Percentiles rank a stretch among this genome's conserved stretches.
Evolutionary conservation across 2,329 filamentous ascomycete genomes (phyloP).

Genomic region (Ascochyta viciae-villosae): DNA sequence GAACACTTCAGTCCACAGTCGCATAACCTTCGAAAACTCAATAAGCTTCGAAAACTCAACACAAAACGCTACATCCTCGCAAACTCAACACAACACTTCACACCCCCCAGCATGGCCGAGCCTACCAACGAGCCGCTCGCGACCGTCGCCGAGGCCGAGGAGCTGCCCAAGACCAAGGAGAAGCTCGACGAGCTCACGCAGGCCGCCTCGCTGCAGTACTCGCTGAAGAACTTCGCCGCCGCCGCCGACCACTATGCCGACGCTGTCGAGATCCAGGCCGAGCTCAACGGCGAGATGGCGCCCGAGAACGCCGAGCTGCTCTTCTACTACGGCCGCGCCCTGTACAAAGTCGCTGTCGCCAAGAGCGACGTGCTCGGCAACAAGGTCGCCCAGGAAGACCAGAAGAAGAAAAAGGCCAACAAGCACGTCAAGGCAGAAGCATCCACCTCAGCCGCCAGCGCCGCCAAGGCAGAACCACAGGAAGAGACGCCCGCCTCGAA

Average conservation of each 20-base stretch:
- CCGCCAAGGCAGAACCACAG: slow-evolving; percentile 52
- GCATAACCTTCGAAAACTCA: slow-evolving; percentile 6
- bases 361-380: slow-evolving; percentile 95
- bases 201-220: slow-evolving; percentile 83
- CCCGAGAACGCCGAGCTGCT: slow-evolving; percentile 91
- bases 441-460: slow-evolving; percentile 34
- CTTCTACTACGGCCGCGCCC: slow-evolving; percentile 89
- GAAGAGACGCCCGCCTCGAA: slow-evolving; percentile 66
- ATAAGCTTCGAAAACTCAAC: neutral
- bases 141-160: slow-evolving; percentile 28
- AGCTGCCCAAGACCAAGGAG: slow-evolving; percentile 58
- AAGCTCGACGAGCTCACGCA: slow-evolving; percentile 79
- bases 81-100: neutral
- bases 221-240: slow-evolving; percentile 84
- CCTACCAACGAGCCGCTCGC: slow-evolving; percentile 27
- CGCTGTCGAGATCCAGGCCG: slow-evolving; percentile 87
- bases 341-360: slow-evolving; percentile 92
- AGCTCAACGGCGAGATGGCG: slow-evolving; percentile 90
- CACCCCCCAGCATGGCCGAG: slow-evolving; percentile 33
- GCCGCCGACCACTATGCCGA: slow-evolving; percentile 87
- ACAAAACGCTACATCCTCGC: neutral
- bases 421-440: slow-evolving; percentile 50
- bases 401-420: slow-evolving; percentile 60
- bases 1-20: slow-evolving; percentile 1
- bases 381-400: slow-evolving; percentile 69